A percentile compares a stretch with the other conserved stretches of the same genome.
Evolutionary conservation across 352 stramenopile genomes (phyloP).

Genomic region (Phytopythium chamaehyphon): DNA sequence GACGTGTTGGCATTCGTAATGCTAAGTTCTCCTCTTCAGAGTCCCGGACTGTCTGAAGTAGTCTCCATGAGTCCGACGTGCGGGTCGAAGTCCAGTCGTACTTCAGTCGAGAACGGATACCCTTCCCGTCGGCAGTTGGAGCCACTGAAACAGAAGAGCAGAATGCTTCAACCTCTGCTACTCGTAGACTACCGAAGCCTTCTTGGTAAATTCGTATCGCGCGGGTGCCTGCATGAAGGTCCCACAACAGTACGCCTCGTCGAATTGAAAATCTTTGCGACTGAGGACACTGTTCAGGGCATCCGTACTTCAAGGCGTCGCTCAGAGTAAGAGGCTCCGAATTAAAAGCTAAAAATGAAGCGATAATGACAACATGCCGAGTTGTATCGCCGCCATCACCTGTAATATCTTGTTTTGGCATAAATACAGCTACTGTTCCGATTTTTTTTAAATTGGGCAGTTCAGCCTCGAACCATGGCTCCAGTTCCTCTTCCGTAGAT

Average conservation of each 20-base stretch:
- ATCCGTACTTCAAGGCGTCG: constrained; percentile 27
- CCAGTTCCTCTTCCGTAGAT: constrained; percentile 22
- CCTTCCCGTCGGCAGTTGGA: constrained; percentile 30
- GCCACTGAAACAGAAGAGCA: constrained; percentile 40
- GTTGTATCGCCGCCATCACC: background rate
- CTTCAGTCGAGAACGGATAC: constrained; percentile 44
- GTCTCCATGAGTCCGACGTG: constrained; percentile 37
- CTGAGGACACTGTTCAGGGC: constrained; percentile 36
- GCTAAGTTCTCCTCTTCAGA: constrained; percentile 66
- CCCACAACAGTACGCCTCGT: constrained; percentile 39
- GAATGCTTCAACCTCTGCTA: constrained; percentile 56
- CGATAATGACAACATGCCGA: constrained; percentile 29
- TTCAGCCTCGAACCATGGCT: constrained; percentile 58
- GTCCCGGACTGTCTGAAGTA: constrained; percentile 44
- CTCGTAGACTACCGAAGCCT: constrained; percentile 21
- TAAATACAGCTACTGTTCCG: constrained; percentile 49
- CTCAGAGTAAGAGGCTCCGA: constrained; percentile 6
- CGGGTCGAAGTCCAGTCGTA: constrained; percentile 36
- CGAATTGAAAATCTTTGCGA: constrained; percentile 21
- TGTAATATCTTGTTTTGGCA: constrained; percentile 25
- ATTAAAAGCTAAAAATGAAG: constrained; percentile 25
- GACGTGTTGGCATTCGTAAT: constrained; percentile 43
- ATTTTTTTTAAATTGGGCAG: constrained; percentile 33
- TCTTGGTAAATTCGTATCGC: constrained; percentile 53
- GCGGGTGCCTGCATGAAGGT: constrained; percentile 38